Base-by-base conservation (phyloP, 495 filamentous ascomycete genomes). In the Terfezia boudieri region DNA sequence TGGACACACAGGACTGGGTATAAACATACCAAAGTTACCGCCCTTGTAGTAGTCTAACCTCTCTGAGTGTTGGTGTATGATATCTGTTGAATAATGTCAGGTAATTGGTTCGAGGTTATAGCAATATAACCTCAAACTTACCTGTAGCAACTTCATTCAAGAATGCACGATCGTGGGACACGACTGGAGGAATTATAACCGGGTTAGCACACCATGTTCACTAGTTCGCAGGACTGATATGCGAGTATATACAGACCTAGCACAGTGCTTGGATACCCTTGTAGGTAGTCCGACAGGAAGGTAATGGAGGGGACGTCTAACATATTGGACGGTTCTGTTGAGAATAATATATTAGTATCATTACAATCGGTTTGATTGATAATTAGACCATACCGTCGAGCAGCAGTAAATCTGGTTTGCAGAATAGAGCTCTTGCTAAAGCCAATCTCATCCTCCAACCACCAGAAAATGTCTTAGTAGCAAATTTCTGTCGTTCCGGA, bases 271-370 rank as follows among this genome's bases (percentile, higher is more conserved):
- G 89, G 87, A 65, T 99, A 99, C 49, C 73, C 72, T 64, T 94
- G 86, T 7, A 99, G 83, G 61, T 99, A 99, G 63, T 85, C 94
- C 12, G 90, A 84, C 64, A 99, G 75, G 79, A 96, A 99, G 52
- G 90, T 94, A 60, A 96, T 96, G n/a, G 92, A 96, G 8, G 90
- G 92, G 57, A 96, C 90, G 69, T 99, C 90, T 86, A 99, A 88
- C 90, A 99, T 99, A 80, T 99, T 99, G 51, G 92, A 96, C 65
- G 90, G 90, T 78, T 98, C 89, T 46, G 8, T 20, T 14, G 41
- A 14, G 41, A 46, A 14, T 7, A 20, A 20, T 20, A 20, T 32
- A 77, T 49, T 49, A 35, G 36, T 17, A 52, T 73, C 57, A 72
- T 66, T 11, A 56, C 49, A 2, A 50, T 2, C 36, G 36, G 0